Conservation (phyloP, 2,329 filamentous ascomycete species). For the Alternaria arbusti region DNA sequence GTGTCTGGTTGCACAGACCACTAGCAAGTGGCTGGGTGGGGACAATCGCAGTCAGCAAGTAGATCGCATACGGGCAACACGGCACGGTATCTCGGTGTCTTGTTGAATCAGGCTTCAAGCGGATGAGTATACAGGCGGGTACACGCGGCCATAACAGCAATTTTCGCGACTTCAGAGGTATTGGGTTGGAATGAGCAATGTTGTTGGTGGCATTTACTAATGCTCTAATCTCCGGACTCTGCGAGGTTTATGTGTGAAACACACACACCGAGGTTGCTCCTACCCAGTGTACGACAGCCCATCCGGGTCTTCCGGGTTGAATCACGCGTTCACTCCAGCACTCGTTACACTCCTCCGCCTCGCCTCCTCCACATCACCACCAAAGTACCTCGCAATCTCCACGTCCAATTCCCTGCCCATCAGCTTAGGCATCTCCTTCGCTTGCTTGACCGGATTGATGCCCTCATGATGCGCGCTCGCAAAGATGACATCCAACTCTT, state of each 20-base stretch:
- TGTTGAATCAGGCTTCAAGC: too few relatives aligned
- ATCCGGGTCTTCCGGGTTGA: neutral
- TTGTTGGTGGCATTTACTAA: neutral
- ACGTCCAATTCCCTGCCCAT: conserved; percentile 9
- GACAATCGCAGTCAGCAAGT: neutral
- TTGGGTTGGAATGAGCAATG: neutral
- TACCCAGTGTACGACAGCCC: neutral
- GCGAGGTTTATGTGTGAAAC: neutral
- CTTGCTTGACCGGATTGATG: conserved; percentile 6
- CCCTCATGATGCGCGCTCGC: conserved; percentile 21
- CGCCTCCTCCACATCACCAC: conserved; percentile 16
- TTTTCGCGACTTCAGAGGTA: neutral
- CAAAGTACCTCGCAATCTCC: conserved; percentile 12
- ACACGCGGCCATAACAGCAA: neutral
- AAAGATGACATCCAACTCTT: conserved; percentile 58
- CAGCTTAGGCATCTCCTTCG: conserved; percentile 13
- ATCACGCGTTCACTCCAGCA: neutral
- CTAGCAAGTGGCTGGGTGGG: neutral
- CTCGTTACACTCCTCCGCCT: conserved; percentile 5
- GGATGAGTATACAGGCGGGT: neutral
- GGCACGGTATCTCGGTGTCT: neutral
- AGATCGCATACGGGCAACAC: neutral
- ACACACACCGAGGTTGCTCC: neutral
- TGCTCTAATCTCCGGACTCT: neutral
- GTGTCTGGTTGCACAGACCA: neutral